Evolutionary conservation across 2,329 filamentous ascomycete species (phyloP).

Genomic region (Nigrospora oryzae): DNA sequence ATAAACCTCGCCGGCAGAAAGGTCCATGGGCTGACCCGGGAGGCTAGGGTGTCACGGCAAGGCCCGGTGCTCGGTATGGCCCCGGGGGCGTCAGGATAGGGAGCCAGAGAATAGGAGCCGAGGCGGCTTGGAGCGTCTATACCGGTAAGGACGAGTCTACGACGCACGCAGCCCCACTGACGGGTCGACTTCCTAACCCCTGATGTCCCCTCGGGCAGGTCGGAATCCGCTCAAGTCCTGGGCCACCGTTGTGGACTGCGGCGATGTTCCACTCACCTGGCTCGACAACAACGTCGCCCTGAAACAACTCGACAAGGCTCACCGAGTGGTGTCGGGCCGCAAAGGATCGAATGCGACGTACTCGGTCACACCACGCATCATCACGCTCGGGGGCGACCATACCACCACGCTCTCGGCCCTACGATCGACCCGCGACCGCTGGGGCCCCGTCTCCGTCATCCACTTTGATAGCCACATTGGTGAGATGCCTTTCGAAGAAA

Average conservation of each 20-base stretch:
- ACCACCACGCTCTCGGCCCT: slow-evolving; percentile 55
- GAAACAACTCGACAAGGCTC: slow-evolving; percentile 64
- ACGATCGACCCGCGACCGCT: slow-evolving; percentile 46
- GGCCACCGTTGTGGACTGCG: slow-evolving; percentile 69
- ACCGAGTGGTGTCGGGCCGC: slow-evolving; percentile 30
- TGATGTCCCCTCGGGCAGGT: slow-evolving; percentile 8
- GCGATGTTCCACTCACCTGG: slow-evolving; percentile 68
- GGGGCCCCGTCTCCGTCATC: slow-evolving; percentile 52
- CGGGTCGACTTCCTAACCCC: too few species aligned
- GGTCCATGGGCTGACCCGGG: not conserved
- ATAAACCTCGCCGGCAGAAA: too few species aligned
- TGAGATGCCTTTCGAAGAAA: slow-evolving; percentile 7
- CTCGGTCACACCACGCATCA: slow-evolving; percentile 39
- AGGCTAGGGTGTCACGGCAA: slow-evolving; percentile 17
- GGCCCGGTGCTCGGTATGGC: slow-evolving; percentile 27
- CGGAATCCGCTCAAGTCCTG: slow-evolving; percentile 63
- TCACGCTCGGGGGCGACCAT: slow-evolving; percentile 59
- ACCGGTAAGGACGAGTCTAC: slow-evolving; percentile 25
- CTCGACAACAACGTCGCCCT: slow-evolving; percentile 71
- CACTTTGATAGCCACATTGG: slow-evolving; percentile 61
- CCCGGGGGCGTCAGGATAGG: slow-evolving; percentile 22
- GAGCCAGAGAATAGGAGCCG: slow-evolving; percentile 17
- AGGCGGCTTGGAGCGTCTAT: slow-evolving; percentile 33
- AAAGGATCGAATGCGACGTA: slow-evolving; percentile 30
- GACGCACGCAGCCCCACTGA: too few species aligned